phyloP scores from a whole-genome alignment of 2,329 filamentous ascomycete species.

The Aureobasidium subglaciale region DNA sequence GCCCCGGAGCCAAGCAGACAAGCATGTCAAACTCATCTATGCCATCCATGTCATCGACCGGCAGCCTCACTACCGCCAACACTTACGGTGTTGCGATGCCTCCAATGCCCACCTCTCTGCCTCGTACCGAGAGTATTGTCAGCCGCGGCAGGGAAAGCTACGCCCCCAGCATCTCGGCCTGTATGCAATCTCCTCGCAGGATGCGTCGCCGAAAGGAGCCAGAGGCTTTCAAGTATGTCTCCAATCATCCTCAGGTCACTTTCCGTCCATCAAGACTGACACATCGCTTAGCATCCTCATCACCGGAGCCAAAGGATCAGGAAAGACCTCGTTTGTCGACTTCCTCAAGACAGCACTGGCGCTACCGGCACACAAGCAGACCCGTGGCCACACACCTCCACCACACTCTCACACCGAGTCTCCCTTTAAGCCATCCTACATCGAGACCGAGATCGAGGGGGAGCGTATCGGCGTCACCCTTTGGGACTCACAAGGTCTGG shows the following conservation, averaged over 20 bases:
- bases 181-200: slow-evolving; percentile 85
- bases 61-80: slow-evolving; percentile 16
- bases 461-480: slow-evolving; percentile 88
- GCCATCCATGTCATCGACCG: slow-evolving; percentile 12
- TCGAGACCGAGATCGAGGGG: slow-evolving; percentile 89
- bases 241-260: background rate
- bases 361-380: slow-evolving; percentile 70
- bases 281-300: slow-evolving; percentile 65
- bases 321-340: slow-evolving; percentile 95
- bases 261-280: background rate
- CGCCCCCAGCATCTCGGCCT: slow-evolving; percentile 82
- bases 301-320: slow-evolving; percentile 76
- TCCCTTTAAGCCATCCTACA: slow-evolving; percentile 74
- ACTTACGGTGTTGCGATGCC: slow-evolving; percentile 24
- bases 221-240: slow-evolving; percentile 91
- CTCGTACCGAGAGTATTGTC: slow-evolving; percentile 88
- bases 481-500: slow-evolving; percentile 93
- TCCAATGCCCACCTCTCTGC: slow-evolving; percentile 24
- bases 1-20: slow-evolving; percentile 22
- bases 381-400: slow-evolving; percentile 18
- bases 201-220: slow-evolving; percentile 94
- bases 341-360: slow-evolving; percentile 85
- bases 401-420: slow-evolving; percentile 25
- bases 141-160: slow-evolving; percentile 95
- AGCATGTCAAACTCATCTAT: slow-evolving; percentile 2